Evolutionary conservation across 2,329 filamentous ascomycete species (phyloP), one percentile per base, ranked within the genome.

Genomic region (Pseudogymnoascus sp.): DNA sequence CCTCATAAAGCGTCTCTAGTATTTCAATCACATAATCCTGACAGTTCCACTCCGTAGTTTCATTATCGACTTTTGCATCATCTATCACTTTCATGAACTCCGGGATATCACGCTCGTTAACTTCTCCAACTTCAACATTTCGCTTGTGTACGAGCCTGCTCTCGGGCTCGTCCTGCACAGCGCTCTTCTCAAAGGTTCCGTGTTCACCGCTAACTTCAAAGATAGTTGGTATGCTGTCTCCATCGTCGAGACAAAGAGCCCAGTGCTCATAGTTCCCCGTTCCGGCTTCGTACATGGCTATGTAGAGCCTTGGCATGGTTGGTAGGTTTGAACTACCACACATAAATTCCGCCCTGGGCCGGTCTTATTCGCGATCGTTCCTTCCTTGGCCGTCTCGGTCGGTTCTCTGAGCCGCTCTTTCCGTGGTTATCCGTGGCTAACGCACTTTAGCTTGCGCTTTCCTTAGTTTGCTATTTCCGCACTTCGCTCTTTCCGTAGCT

Each of bases 21-120:
- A 62, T 21, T 44, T 64, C 63, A 61, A 64, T 59, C 42, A 44
- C 60, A 38, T 64, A 64, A 50, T 63, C 63, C 63, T 64, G 63
- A 35, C 61, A 64, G 56, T 64, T 63, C 63, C 63, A 64, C 40
- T 64, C 61, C 23, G 31, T 37, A 23, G 63, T 64, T 2, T 64
- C 63, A 42, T 64, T 64, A 33, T 60, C 53, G 7, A 63, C 53
- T 13, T 63, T 59, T 33, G 61, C 63, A n/a, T 19, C 21, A 29
- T 56, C 38, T 26, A 61, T 64, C 33, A 64, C 62, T 44, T 64
- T 35, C 35, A 64, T 31, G 11, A 64, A 42, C 53, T 63, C 63
- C 3, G 62, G 60, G 29, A 64, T 62, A 60, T 64, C 63, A 33
- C 35, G 40, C 40, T 46, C 61, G 31, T 56, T 31, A n/a, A 64